These are phyloP conservation scores for Mycena pura DNA, from an alignment of 768 basidiomycete species.

Conservation along the genomic window DNA sequence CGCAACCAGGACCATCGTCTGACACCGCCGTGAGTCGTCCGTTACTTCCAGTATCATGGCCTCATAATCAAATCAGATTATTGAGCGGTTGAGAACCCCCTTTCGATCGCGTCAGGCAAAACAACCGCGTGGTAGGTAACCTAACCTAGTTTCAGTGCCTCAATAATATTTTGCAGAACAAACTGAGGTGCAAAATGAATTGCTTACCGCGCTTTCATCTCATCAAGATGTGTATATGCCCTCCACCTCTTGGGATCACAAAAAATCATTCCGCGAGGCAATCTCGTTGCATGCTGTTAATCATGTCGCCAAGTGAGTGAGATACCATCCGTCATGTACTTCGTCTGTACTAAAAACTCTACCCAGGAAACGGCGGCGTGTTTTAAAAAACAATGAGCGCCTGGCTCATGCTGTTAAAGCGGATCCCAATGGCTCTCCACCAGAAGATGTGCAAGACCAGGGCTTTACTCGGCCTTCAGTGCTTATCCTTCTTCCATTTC, in stretches of 20 bases:
- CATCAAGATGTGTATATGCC: conserved; percentile 83
- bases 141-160: background rate
- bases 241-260: conserved; percentile 67
- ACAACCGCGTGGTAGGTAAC: conserved; percentile 55
- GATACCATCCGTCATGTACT: background rate
- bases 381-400: conserved; percentile 94
- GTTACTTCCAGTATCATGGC: background rate
- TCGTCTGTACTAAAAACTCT: conserved; percentile 1
- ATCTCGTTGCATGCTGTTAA: conserved; percentile 83
- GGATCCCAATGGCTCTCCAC: conserved; percentile 56
- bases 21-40: conserved; percentile 36
- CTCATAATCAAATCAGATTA: conserved; percentile 48
- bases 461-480: conserved; percentile 97
- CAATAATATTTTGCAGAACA: conserved; percentile 44
- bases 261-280: conserved; percentile 68
- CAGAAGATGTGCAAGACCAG: conserved; percentile 90
- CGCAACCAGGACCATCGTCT: conserved; percentile 35
- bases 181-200: conserved; percentile 64
- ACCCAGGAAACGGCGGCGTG: conserved; percentile 82
- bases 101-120: conserved; percentile 63
- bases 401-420: conserved; percentile 74
- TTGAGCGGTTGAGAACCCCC: conserved; percentile 60
- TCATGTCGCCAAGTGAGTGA: conserved; percentile 85
- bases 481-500: conserved; percentile 92
- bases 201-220: conserved; percentile 68